Conservation (phyloP, 768 basidiomycete genomes). For the Lentinula lateritia region DNA sequence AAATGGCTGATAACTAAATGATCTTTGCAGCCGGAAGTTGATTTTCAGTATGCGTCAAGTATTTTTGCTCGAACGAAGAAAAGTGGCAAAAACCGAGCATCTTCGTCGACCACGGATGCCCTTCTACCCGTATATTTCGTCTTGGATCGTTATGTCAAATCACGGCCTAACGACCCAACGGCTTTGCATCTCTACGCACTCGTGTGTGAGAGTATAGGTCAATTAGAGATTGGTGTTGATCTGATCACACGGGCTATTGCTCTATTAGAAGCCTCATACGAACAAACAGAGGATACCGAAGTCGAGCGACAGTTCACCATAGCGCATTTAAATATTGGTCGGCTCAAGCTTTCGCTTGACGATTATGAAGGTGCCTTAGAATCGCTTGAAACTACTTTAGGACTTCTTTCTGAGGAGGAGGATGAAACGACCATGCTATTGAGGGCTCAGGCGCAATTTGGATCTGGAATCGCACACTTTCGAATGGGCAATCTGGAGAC, state of each 20-base stretch:
- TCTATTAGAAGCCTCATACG: slow-evolving; percentile 83
- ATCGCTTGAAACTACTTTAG: slow-evolving; percentile 67
- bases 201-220: slow-evolving; percentile 79
- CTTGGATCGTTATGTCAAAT: slow-evolving; percentile 68
- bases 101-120: slow-evolving; percentile 24
- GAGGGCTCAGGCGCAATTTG: slow-evolving; percentile 62
- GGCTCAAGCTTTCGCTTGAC: slow-evolving; percentile 58
- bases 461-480: slow-evolving; percentile 68
- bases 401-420: slow-evolving; percentile 53
- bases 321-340: slow-evolving; percentile 77
- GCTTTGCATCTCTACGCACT: slow-evolving; percentile 83
- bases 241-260: slow-evolving; percentile 57
- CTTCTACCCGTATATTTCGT: slow-evolving; percentile 79
- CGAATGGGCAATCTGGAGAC: slow-evolving; percentile 54
- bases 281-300: slow-evolving; percentile 73
- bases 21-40: slow-evolving; percentile 62
- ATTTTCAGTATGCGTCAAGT: slow-evolving; percentile 67
- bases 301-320: slow-evolving; percentile 78
- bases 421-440: slow-evolving; percentile 33
- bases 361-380: slow-evolving; percentile 59
- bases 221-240: slow-evolving; percentile 52
- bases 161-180: slow-evolving; percentile 60
- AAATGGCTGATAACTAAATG: background rate
- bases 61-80: slow-evolving; percentile 40
- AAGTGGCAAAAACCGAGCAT: slow-evolving; percentile 7